Evolutionary conservation across 169 alveolate species (phyloP).

Genomic region (Ichthyophthirius multifiliis): DNA sequence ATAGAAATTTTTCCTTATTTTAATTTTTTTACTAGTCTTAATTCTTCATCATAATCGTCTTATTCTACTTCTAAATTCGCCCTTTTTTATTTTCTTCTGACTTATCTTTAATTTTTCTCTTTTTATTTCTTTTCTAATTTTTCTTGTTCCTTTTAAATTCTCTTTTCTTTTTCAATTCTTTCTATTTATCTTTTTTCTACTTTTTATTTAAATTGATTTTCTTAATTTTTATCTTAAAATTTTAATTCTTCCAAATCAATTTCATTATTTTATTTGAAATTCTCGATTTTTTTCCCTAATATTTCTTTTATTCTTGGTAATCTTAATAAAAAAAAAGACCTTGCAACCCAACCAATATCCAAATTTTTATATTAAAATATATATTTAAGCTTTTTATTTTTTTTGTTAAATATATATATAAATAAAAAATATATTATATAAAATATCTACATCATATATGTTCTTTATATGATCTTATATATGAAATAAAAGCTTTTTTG

Average conservation of each 20-base stretch:
- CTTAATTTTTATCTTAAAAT: slow-evolving; percentile 74
- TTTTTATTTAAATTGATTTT: slow-evolving; percentile 36
- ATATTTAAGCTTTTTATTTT: slow-evolving; percentile 51
- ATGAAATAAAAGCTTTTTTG: slow-evolving; percentile 90
- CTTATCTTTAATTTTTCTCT: slow-evolving; percentile 55
- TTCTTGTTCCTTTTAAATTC: slow-evolving; percentile 49
- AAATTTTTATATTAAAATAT: slow-evolving; percentile 82
- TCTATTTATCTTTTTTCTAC: slow-evolving; percentile 36
- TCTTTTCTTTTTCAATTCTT: slow-evolving; percentile 47
- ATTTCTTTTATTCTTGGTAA: slow-evolving; percentile 94
- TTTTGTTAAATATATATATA: not conserved
- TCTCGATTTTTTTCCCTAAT: slow-evolving; percentile 77
- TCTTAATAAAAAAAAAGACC: slow-evolving; percentile 84
- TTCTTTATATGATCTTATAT: slow-evolving; percentile 92
- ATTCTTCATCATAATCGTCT: slow-evolving; percentile 84
- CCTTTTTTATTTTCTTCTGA: slow-evolving; percentile 69
- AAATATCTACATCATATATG: slow-evolving; percentile 44
- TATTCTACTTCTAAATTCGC: slow-evolving; percentile 58
- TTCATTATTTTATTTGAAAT: slow-evolving; percentile 69
- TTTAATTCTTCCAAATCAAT: slow-evolving; percentile 64
- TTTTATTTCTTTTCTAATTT: slow-evolving; percentile 12
- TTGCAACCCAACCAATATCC: slow-evolving; percentile 90
- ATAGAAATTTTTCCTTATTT: slow-evolving; percentile 81
- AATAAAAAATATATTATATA: not conserved
- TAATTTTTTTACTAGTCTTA: slow-evolving; percentile 82